Evolutionary conservation across 148 eudicot genomes (phyloP).

Genomic region (Limonium bicolor): DNA sequence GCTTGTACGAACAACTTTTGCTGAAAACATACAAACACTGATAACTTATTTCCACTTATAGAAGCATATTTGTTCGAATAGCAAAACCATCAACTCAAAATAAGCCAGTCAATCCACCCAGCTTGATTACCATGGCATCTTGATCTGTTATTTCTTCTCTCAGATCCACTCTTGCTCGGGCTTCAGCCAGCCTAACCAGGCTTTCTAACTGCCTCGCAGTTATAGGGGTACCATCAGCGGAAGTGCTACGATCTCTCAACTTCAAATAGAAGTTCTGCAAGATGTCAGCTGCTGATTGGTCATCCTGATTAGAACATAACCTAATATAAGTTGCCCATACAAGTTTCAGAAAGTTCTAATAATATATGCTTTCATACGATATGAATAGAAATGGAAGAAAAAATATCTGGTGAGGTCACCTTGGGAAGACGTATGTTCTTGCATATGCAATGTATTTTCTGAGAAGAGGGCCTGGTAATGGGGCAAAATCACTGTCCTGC

Average conservation of each 20-base stretch:
- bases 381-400: no score
- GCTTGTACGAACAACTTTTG: no score
- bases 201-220: conserved; percentile 98
- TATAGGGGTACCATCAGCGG: conserved; percentile 96
- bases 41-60: no score
- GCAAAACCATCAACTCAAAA: no score
- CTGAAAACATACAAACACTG: no score
- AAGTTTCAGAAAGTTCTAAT: no score
- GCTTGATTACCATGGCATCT: conserved; percentile 93
- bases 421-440: conserved; percentile 63
- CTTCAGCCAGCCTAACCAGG: conserved; percentile 88
- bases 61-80: no score
- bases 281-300: conserved; percentile 83
- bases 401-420: conserved; percentile 34
- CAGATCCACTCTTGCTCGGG: conserved; percentile 86
- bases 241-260: conserved; percentile 77
- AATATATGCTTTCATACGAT: no score
- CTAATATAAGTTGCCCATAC: not conserved
- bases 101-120: no score
- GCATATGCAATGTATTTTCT: conserved; percentile 93
- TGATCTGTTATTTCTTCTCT: conserved; percentile 79
- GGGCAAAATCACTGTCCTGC: conserved; percentile 65
- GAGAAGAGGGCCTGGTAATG: conserved; percentile 73
- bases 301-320: conserved; percentile 40
- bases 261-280: conserved; percentile 76